Conservation (phyloP, 176 grass and related monocot species). For the Zoysia japonica region DNA sequence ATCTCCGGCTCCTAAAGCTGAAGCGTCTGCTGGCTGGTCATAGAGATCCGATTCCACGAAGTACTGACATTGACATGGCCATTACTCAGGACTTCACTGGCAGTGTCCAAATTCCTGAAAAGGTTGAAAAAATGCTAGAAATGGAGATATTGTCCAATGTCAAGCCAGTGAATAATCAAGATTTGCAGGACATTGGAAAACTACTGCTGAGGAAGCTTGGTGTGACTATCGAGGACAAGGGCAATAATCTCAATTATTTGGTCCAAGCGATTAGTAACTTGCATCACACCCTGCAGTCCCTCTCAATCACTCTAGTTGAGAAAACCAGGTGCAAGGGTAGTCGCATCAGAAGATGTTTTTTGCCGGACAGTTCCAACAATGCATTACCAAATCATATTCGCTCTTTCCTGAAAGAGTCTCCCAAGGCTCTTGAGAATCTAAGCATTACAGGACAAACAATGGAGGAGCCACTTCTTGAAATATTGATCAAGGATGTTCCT, state of each 20-base stretch:
- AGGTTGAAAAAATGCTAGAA: background rate
- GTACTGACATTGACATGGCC: background rate
- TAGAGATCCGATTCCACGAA: too few relatives aligned
- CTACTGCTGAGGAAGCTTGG: slow-evolving; percentile 34
- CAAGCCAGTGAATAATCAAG: background rate
- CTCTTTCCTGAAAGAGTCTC: background rate
- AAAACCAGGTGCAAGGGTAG: accelerated
- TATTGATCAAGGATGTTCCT: accelerated
- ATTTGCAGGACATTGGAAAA: slow-evolving; percentile 4
- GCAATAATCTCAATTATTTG: background rate
- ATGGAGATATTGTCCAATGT: slow-evolving; percentile 11
- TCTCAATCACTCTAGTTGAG: background rate
- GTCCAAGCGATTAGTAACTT: background rate
- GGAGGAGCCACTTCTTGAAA: background rate
- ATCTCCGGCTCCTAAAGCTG: slow-evolving; percentile 5
- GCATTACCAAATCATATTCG: background rate
- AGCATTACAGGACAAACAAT: slow-evolving; percentile 2
- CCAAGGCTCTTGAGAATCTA: slow-evolving; percentile 26
- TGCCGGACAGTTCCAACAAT: background rate
- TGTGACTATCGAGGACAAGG: background rate
- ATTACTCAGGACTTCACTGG: background rate
- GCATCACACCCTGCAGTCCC: background rate
- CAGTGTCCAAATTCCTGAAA: background rate
- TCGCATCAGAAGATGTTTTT: too few relatives aligned
- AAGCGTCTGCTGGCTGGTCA: slow-evolving; percentile 31